phyloP scores from a whole-genome alignment of 257 asterid species.

The Knoxia roxburghii region DNA sequence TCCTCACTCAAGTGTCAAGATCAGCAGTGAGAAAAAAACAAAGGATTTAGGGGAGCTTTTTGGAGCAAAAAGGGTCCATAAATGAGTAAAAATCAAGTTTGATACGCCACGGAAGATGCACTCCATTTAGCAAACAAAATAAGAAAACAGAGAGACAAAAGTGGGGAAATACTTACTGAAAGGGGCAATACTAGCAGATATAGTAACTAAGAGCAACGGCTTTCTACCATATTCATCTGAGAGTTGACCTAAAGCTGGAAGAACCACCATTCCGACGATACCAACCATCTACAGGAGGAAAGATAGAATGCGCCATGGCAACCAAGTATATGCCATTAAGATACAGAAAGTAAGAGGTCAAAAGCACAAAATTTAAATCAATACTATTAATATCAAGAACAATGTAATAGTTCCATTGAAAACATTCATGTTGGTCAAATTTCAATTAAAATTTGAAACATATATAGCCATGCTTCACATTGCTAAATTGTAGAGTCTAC shows the following conservation, averaged over 20 bases:
- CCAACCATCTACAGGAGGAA: slow-evolving; percentile 59
- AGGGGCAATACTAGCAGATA: slow-evolving; percentile 73
- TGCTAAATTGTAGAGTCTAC: too few relatives aligned
- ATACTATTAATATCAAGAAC: not conserved
- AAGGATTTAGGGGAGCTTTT: too few relatives aligned
- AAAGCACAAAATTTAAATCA: not conserved
- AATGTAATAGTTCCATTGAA: too few relatives aligned
- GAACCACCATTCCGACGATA: slow-evolving; percentile 77
- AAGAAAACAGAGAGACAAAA: not conserved
- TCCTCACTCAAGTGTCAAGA: too few relatives aligned
- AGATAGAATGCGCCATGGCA: not conserved
- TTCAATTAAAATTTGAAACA: too few relatives aligned
- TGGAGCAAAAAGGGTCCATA: too few relatives aligned
- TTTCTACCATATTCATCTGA: slow-evolving; percentile 81
- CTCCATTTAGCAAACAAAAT: too few relatives aligned
- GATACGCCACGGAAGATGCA: too few relatives aligned
- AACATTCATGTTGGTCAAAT: too few relatives aligned
- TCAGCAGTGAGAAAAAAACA: too few relatives aligned
- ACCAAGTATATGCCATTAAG: not conserved
- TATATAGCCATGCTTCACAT: too few relatives aligned
- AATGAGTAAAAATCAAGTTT: too few relatives aligned
- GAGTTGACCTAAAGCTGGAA: slow-evolving; percentile 79
- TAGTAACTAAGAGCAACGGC: slow-evolving; percentile 76
- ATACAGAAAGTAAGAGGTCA: not conserved
- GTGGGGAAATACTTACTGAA: slow-evolving; percentile 42